These are phyloP conservation scores for Tolypocladium capitatum DNA, from an alignment of 2,329 filamentous ascomycete species.

Conservation along the genomic window DNA sequence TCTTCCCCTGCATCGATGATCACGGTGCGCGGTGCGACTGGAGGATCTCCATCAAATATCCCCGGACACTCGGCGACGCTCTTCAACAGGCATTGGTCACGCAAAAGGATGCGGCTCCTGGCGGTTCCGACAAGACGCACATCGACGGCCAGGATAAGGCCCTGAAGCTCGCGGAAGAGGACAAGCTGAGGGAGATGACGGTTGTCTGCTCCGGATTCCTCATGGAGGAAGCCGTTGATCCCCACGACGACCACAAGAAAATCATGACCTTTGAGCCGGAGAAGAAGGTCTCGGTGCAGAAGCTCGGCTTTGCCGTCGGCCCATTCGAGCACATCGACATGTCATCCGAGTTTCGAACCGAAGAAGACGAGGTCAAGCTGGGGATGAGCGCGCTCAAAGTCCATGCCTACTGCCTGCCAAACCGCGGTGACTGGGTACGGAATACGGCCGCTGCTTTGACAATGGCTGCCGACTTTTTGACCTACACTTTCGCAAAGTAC, in stretches of 20 bases:
- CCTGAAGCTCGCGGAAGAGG: constrained; percentile 52
- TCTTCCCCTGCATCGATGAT: constrained; percentile 92
- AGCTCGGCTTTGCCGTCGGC: constrained; percentile 86
- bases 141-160: constrained; percentile 26
- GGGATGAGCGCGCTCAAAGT: constrained; percentile 80
- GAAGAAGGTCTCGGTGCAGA: constrained; percentile 66
- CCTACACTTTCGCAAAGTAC: constrained; percentile 76
- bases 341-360: constrained; percentile 70
- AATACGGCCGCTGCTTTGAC: constrained; percentile 81
- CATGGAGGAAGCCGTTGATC: constrained; percentile 68
- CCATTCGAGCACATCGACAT: constrained; percentile 92
- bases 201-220: constrained; percentile 85
- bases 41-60: constrained; percentile 78
- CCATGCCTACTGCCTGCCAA: constrained; percentile 81
- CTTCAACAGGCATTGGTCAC: constrained; percentile 35
- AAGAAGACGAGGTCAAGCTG: constrained; percentile 83
- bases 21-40: constrained; percentile 69
- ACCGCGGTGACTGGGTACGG: constrained; percentile 65
- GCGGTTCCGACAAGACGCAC: constrained; percentile 23
- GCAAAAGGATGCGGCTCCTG: constrained; percentile 20
- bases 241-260: constrained; percentile 67
- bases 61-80: constrained; percentile 73
- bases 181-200: constrained; percentile 76
- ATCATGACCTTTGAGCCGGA: constrained; percentile 73
- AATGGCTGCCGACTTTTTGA: constrained; percentile 81